Percentiles rank a stretch among this genome's conserved stretches.
Evolutionary conservation across 345 rosid species (phyloP).

Genomic region (Eucalyptus tenuipes): DNA sequence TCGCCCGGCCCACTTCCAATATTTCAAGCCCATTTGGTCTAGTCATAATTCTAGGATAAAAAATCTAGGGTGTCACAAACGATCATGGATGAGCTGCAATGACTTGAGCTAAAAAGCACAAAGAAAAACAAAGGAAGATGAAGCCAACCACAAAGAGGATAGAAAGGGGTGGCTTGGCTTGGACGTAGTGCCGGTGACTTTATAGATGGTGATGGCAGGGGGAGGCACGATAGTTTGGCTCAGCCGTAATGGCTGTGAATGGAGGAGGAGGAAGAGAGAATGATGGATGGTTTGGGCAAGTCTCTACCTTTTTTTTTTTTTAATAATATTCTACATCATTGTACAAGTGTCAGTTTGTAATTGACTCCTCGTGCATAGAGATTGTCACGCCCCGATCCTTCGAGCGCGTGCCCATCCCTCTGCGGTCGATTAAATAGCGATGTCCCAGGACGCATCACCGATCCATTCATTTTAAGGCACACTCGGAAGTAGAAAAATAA

Average conservation of each 20-base stretch:
- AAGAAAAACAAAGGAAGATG: not conserved
- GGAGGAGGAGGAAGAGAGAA: not conserved
- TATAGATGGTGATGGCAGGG: not conserved
- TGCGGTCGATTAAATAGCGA: no score
- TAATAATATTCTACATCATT: no score
- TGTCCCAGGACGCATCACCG: no score
- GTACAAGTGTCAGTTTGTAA: not conserved
- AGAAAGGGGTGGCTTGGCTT: not conserved
- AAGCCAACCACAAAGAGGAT: no score
- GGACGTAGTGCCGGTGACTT: not conserved
- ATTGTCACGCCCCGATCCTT: no score
- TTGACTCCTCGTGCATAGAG: not conserved
- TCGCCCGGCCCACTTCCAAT: no score
- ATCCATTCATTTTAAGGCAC: no score
- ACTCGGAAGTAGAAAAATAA: no score
- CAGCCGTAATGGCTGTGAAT: not conserved
- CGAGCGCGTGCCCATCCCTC: no score
- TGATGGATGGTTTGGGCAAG: not conserved
- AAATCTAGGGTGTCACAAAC: accelerated
- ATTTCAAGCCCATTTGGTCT: no score
- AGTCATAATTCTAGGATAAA: no score
- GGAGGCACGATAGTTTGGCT: not conserved
- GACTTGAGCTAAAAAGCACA: not conserved
- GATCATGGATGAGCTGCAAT: not conserved
- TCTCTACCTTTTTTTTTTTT: no score